These are phyloP conservation scores for Mycena belliarum DNA, from an alignment of 768 basidiomycete species.

Conservation along the genomic window DNA sequence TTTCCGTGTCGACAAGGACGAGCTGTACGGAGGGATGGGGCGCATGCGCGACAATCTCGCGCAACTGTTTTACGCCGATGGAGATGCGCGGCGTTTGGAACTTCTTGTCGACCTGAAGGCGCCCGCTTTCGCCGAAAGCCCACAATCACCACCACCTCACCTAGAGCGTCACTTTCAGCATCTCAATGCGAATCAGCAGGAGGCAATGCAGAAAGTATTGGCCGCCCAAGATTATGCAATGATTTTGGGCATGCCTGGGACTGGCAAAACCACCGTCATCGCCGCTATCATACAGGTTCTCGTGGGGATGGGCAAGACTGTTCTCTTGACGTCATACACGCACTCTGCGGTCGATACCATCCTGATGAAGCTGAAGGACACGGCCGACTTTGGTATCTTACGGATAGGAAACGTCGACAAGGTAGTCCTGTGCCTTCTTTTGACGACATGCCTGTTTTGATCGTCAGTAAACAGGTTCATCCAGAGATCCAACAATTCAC, in stretches of 20 bases:
- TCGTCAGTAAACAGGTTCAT: conserved; percentile 68
- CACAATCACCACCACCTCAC: conserved; percentile 20
- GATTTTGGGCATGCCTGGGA: conserved; percentile 97
- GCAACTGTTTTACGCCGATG: conserved; percentile 80
- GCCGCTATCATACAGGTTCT: conserved; percentile 82
- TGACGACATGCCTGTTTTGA: not conserved
- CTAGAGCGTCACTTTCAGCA: conserved; percentile 33
- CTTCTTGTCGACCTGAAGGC: conserved; percentile 80
- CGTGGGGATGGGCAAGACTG: conserved; percentile 80
- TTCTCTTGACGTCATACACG: conserved; percentile 90
- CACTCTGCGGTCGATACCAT: conserved; percentile 99
- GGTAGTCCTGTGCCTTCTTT: conserved; percentile 53
- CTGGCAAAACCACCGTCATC: conserved; percentile 95
- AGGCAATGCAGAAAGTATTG: conserved; percentile 74
- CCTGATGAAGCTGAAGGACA: conserved; percentile 71
- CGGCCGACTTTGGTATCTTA: conserved; percentile 70
- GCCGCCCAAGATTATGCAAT: conserved; percentile 87
- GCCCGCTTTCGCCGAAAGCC: conserved; percentile 57
- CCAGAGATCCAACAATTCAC: conserved; percentile 76
- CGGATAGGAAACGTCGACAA: conserved; percentile 91
- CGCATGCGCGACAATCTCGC: conserved; percentile 90
- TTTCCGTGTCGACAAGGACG: conserved; percentile 95
- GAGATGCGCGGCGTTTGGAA: conserved; percentile 64
- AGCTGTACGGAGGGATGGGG: conserved; percentile 82
- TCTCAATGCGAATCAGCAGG: conserved; percentile 73